These are phyloP conservation scores for Azolla pinnata DNA, from an alignment of 75 land plant genomes.

Conservation along the genomic window DNA sequence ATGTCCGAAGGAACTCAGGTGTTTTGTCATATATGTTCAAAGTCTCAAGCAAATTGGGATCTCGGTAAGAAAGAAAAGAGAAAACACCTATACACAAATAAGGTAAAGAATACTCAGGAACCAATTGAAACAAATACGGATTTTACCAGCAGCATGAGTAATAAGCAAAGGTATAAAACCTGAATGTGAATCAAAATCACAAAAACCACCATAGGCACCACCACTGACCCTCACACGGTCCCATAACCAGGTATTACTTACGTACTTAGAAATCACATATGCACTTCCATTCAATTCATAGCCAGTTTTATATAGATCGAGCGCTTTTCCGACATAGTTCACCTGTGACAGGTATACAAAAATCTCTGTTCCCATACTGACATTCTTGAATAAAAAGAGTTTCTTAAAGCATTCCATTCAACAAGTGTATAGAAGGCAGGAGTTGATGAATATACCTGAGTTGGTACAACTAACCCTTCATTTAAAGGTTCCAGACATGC, in stretches of 20 bases:
- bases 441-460: conserved; percentile 88
- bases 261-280: conserved; percentile 89
- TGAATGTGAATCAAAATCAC: conserved; percentile 97
- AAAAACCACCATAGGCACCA: conserved; percentile 99
- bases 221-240: conserved; percentile 99
- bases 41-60: conserved; percentile 91
- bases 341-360: conserved; percentile 53
- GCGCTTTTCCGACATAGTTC: conserved; percentile 98
- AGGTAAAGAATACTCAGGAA: neutral
- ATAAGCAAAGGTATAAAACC: conserved; percentile 30
- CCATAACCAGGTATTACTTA: conserved; percentile 97
- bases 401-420: neutral
- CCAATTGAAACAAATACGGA: conserved; percentile 8
- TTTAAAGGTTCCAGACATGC: conserved; percentile 41
- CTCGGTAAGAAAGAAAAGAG: conserved; percentile 86
- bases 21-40: conserved; percentile 90
- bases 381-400: no score
- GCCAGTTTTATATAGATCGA: conserved; percentile 83
- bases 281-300: conserved; percentile 92
- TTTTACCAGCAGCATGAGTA: neutral
- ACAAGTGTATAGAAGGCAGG: neutral
- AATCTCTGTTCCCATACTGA: no score
- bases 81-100: conserved; percentile 64
- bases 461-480: conserved; percentile 92
- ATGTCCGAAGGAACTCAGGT: conserved; percentile 53